Evolutionary conservation across 140 eudicot species (phyloP).

Genomic region (Anethum foeniculum): DNA sequence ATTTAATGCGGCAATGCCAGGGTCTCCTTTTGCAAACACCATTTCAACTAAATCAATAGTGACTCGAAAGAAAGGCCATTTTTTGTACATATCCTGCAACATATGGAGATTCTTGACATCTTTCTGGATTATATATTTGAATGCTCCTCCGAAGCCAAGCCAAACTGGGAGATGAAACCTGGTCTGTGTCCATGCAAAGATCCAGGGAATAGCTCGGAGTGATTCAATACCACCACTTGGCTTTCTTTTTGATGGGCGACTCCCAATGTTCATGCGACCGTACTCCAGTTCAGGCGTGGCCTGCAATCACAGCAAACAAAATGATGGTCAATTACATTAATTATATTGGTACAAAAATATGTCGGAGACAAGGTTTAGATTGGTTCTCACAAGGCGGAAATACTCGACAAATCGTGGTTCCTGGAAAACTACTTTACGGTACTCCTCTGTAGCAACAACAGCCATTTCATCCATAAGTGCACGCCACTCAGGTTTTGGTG

Average conservation of each 20-base stretch:
- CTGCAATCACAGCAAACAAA: constrained; percentile 25
- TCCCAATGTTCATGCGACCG: constrained; percentile 96
- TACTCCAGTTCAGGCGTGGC: constrained; percentile 95
- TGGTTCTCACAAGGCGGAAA: constrained; percentile 82
- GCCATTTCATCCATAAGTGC: constrained; percentile 82
- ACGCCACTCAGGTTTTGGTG: constrained; percentile 97
- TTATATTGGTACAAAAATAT: background rate
- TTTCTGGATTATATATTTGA: constrained; percentile 64
- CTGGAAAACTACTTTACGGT: constrained; percentile 72
- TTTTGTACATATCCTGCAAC: constrained; percentile 87
- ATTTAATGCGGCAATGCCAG: constrained; percentile 75
- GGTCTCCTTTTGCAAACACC: constrained; percentile 99
- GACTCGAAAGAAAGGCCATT: constrained; percentile 98
- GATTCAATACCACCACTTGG: constrained; percentile 99
- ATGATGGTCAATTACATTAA: background rate
- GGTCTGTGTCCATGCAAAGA: constrained; percentile 97
- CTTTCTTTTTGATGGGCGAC: constrained; percentile 93
- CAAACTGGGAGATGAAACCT: constrained; percentile 97
- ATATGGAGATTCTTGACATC: constrained; percentile 64
- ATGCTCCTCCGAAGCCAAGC: constrained; percentile 97
- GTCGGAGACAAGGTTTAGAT: background rate
- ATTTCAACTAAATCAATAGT: constrained; percentile 91
- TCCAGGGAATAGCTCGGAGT: constrained; percentile 96
- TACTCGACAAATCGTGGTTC: constrained; percentile 98
- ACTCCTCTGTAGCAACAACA: constrained; percentile 70